These are phyloP conservation scores for Cnidoscolus chayamansa DNA, from an alignment of 441 rosid genomes.

Conservation along the genomic window DNA sequence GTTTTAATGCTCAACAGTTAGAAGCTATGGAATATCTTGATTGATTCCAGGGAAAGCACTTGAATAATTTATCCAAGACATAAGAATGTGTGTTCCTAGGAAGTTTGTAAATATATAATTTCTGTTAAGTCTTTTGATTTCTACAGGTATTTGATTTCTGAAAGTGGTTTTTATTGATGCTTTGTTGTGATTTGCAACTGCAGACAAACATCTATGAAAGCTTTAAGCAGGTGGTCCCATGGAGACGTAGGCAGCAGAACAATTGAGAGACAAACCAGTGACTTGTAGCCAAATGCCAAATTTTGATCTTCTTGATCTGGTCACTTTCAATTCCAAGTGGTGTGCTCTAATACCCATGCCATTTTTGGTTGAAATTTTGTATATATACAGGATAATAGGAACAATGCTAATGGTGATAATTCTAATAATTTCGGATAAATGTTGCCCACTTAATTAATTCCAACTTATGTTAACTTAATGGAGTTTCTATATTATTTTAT, in stretches of 20 bases:
- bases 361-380: background rate
- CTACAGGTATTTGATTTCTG: background rate
- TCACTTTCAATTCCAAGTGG: background rate
- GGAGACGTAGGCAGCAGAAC: conserved; percentile 42
- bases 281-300: background rate
- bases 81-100: background rate
- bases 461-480: too few relatives aligned
- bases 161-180: background rate
- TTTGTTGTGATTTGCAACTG: conserved; percentile 5
- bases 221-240: conserved; percentile 60
- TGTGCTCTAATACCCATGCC: background rate
- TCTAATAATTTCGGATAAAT: too few relatives aligned
- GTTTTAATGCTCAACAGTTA: background rate
- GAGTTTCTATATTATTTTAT: too few relatives aligned
- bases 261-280: background rate
- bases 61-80: too few relatives aligned
- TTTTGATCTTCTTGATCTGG: background rate
- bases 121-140: background rate
- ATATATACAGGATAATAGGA: background rate
- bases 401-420: background rate
- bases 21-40: background rate
- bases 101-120: too few relatives aligned
- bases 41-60: background rate
- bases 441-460: background rate
- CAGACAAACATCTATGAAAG: conserved; percentile 58